A percentile compares a stretch with the other conserved stretches of the same genome.
Conservation (phyloP, 2,329 filamentous ascomycete genomes). For the Whalleya microplaca region DNA sequence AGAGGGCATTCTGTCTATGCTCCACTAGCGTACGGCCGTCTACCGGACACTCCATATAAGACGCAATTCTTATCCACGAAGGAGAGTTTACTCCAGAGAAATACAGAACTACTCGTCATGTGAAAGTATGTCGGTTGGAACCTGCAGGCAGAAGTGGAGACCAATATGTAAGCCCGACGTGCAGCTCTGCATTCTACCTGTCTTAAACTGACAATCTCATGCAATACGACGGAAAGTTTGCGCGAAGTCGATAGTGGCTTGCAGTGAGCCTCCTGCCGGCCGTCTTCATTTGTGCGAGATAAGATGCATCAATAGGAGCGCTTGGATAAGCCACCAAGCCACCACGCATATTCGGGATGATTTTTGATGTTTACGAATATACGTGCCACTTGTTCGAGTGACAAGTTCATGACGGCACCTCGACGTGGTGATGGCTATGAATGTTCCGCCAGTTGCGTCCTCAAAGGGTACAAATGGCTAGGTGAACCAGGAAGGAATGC, state of each 20-base stretch:
- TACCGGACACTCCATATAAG: background rate
- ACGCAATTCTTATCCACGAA: background rate
- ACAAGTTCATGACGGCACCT: conserved; percentile 15
- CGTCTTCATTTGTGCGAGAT: conserved; percentile 11
- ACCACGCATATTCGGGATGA: background rate
- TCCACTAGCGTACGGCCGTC: conserved; percentile 4
- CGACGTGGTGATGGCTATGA: conserved; percentile 9
- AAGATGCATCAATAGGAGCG: conserved; percentile 10
- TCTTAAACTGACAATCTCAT: conserved; percentile 1
- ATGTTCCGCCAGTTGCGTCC: conserved; percentile 1
- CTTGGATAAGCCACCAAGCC: conserved; percentile 8
- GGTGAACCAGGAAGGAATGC: background rate
- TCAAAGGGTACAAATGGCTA: background rate
- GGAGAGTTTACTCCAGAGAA: conserved; percentile 1
- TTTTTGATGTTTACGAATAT: conserved; percentile 4
- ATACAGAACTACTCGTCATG: background rate
- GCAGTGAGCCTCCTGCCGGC: conserved; percentile 3
- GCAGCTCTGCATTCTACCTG: conserved; percentile 16
- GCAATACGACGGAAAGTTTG: conserved; percentile 1
- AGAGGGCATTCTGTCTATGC: conserved; percentile 5
- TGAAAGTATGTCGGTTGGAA: conserved; percentile 7
- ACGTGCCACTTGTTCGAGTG: conserved; percentile 9
- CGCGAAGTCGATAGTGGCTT: conserved; percentile 6
- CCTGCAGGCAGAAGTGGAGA: conserved; percentile 19
- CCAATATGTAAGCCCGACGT: conserved; percentile 13